Base-by-base conservation (phyloP, 2,329 filamentous ascomycete genomes). In the Colletotrichum orbiculare region DNA sequence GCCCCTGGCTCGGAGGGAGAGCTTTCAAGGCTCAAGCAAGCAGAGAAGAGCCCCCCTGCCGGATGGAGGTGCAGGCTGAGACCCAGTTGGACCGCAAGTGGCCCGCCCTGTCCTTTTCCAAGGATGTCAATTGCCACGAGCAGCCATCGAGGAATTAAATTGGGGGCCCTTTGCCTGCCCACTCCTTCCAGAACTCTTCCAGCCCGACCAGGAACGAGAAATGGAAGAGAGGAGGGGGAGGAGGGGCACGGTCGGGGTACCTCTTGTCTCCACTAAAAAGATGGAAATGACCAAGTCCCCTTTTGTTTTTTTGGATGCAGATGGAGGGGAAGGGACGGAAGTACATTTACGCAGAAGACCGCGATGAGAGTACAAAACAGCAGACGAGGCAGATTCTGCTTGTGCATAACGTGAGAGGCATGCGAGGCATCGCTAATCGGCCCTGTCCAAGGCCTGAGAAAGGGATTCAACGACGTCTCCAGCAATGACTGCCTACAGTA, bases 181-280 rank as follows among this genome's bases (percentile, higher is more conserved):
- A 65, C 52, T 46, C 49, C 62, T 65, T 65, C 62, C 58, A 65
- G 62, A 65, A 65, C 45, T 43, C 47, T 65, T 65, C 62, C 46
- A 52, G 53, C 56, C n/a, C 12, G 9, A 52, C 7, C 6, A 13
- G 8, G 25, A 49, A 13, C 7, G 47, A 12, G 34, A 15, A 25
- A 13, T 50, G 35, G 45, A 42, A 17, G 56, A 37, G 34, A 38
- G 54, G 53, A 60, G 43, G 15, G 49, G 17, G 48, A 15, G 17
- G 37, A 34, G 39, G 55, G 12, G 48, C 39, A 38, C 17, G 35
- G 43, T 33, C 38, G 41, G 47, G 15, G 48, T 15, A 42, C 37
- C 17, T 12, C 17, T 17, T n/a, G 17, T 46, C 42, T 12, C 54
- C 54, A 52, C 39, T 15, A 7, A 39, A 47, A 52, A 46, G 47